A percentile compares a stretch with the other conserved stretches of the same genome.
Conservation (phyloP, 495 filamentous ascomycete genomes). For the Penicillium paxilli region DNA sequence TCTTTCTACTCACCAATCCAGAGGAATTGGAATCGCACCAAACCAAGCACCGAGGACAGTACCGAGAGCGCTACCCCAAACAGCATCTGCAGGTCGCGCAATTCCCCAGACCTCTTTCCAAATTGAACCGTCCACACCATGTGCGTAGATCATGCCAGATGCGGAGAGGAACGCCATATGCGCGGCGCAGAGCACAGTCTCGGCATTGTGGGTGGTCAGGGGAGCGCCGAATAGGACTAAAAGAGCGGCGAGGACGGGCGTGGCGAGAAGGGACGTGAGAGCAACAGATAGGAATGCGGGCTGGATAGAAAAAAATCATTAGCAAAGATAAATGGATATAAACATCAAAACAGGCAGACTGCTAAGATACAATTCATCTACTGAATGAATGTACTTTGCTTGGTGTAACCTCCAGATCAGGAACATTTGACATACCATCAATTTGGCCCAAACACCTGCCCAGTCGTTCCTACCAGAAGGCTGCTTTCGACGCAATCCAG, state of each 20-base stretch:
- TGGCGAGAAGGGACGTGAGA: conserved; percentile 64
- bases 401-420: no score
- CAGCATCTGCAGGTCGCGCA: conserved; percentile 39
- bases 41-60: conserved; percentile 62
- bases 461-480: conserved; percentile 15
- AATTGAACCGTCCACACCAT: conserved; percentile 69
- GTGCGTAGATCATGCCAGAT: conserved; percentile 75
- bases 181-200: conserved; percentile 76
- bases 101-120: conserved; percentile 72
- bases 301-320: conserved; percentile 40
- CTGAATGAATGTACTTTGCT: neutral
- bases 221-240: conserved; percentile 91
- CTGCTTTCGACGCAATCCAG: conserved; percentile 28
- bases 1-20: conserved; percentile 72
- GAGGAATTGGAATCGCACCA: conserved; percentile 80
- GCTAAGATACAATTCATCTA: neutral
- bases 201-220: conserved; percentile 72
- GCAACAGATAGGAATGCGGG: conserved; percentile 58
- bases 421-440: conserved; percentile 31
- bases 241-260: conserved; percentile 59
- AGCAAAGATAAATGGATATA: no score
- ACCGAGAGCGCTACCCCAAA: conserved; percentile 45
- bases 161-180: conserved; percentile 78
- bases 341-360: no score
- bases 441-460: conserved; percentile 25